phyloP scores from a whole-genome alignment of 768 basidiomycete species.

The Pisolithus marmoratus region DNA sequence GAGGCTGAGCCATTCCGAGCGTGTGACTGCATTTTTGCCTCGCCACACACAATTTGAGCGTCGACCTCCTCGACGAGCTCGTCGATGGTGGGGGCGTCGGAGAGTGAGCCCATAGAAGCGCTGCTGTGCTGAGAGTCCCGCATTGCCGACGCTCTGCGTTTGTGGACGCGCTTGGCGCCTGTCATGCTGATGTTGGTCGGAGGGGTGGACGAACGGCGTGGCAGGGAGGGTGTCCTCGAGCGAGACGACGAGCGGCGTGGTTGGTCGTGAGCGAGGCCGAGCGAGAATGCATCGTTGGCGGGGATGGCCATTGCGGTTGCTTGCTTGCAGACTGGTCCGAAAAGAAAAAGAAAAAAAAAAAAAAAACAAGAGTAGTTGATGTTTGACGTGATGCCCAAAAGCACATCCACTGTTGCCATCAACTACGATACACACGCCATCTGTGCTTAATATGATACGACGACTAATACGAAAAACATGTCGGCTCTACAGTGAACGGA shows the following conservation, averaged over 20 bases:
- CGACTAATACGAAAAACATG: slow-evolving; percentile 1
- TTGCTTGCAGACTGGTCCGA: background rate
- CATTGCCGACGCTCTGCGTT: slow-evolving; percentile 17
- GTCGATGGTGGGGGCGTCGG: slow-evolving; percentile 13
- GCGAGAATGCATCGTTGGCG: slow-evolving; percentile 32
- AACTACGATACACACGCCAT: too few relatives aligned
- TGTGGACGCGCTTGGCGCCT: slow-evolving; percentile 32
- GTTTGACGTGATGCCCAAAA: too few relatives aligned
- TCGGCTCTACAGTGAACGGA: slow-evolving; percentile 32
- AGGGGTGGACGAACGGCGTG: slow-evolving; percentile 35
- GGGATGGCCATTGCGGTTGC: slow-evolving; percentile 22
- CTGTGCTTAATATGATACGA: too few relatives aligned
- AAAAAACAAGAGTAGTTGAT: too few relatives aligned
- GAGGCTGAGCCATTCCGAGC: slow-evolving; percentile 4
- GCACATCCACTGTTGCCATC: too few relatives aligned
- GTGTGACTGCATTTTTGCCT: slow-evolving; percentile 10
- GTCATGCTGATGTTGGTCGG: slow-evolving; percentile 29
- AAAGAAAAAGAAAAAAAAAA: too few relatives aligned
- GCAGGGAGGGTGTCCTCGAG: slow-evolving; percentile 18
- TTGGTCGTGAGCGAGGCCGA: slow-evolving; percentile 32
- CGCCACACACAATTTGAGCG: slow-evolving; percentile 11
- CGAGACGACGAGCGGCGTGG: slow-evolving; percentile 23
- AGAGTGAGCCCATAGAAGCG: slow-evolving; percentile 2
- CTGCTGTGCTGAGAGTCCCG: slow-evolving; percentile 19
- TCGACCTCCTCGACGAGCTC: slow-evolving; percentile 21